A percentile compares a stretch with the other conserved stretches of the same genome.
Evolutionary conservation across 331 rosid species (phyloP).

Genomic region (Cydonia oblonga): DNA sequence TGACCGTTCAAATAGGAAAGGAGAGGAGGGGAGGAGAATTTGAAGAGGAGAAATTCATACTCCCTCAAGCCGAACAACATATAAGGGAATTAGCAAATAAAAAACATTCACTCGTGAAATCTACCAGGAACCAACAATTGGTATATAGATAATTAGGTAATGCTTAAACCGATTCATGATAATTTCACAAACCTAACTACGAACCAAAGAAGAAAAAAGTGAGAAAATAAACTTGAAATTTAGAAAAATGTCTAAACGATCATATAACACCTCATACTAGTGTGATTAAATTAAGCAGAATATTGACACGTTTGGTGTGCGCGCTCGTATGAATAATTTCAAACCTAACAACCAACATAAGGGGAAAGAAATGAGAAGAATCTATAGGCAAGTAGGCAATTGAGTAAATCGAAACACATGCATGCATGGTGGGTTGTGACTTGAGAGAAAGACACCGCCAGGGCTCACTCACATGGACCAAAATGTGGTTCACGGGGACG

Average conservation of each 20-base stretch:
- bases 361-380: too few relatives aligned
- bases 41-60: too few relatives aligned
- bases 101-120: not conserved
- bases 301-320: not conserved
- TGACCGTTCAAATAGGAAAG: too few relatives aligned
- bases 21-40: too few relatives aligned
- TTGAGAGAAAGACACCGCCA: not conserved
- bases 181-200: too few relatives aligned
- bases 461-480: not conserved
- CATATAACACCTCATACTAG: not conserved
- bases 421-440: not conserved
- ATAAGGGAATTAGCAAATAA: too few relatives aligned
- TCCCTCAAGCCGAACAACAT: too few relatives aligned
- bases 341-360: too few relatives aligned
- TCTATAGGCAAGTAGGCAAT: not conserved
- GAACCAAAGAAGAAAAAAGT: too few relatives aligned
- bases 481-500: not conserved
- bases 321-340: not conserved
- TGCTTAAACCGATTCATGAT: too few relatives aligned
- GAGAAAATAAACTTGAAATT: too few relatives aligned
- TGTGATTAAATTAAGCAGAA: not conserved
- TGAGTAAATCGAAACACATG: not conserved
- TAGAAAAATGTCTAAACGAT: too few relatives aligned
- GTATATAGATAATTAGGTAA: not conserved
- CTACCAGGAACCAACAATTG: not conserved